A percentile compares a stretch with the other conserved stretches of the same genome.
phyloP scores from a whole-genome alignment of 495 filamentous ascomycete genomes.

The Emericellopsis terricola region DNA sequence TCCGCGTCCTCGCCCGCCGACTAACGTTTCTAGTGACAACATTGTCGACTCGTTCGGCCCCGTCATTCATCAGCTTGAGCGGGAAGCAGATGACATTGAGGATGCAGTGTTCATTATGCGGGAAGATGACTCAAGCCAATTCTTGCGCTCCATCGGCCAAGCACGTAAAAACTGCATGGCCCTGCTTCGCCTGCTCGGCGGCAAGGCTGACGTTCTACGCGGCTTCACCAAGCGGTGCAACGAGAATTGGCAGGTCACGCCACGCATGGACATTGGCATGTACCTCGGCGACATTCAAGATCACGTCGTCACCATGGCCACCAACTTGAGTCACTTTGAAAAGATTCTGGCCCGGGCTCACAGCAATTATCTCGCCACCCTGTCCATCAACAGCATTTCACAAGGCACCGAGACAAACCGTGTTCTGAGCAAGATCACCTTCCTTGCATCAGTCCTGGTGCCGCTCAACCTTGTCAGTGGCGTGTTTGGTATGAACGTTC shows the following conservation, averaged over 20 bases:
- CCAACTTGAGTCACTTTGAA: slow-evolving; percentile 85
- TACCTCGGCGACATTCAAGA: slow-evolving; percentile 96
- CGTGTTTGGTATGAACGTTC: slow-evolving; percentile 95
- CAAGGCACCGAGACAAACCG: slow-evolving; percentile 68
- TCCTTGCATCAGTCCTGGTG: slow-evolving; percentile 84
- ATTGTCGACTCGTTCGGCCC: slow-evolving; percentile 94
- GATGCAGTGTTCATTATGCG: slow-evolving; percentile 86
- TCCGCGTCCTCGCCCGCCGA: no score
- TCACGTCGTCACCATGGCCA: slow-evolving; percentile 98
- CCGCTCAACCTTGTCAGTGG: slow-evolving; percentile 93
- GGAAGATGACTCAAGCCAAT: slow-evolving; percentile 66
- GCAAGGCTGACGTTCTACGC: slow-evolving; percentile 92
- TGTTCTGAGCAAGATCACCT: slow-evolving; percentile 84
- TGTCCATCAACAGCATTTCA: slow-evolving; percentile 74
- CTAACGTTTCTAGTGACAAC: slow-evolving; percentile 44
- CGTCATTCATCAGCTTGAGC: slow-evolving; percentile 67
- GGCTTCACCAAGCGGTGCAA: slow-evolving; percentile 98
- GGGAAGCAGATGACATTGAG: slow-evolving; percentile 82
- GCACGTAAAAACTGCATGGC: slow-evolving; percentile 90
- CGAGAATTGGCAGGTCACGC: slow-evolving; percentile 85
- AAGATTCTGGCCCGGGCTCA: slow-evolving; percentile 95
- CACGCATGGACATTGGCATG: slow-evolving; percentile 85
- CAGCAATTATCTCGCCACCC: slow-evolving; percentile 88
- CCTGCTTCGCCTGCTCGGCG: slow-evolving; percentile 78
- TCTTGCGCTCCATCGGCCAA: slow-evolving; percentile 74